Conservation (phyloP, 2,329 filamentous ascomycete species). For the Periconia sp. region DNA sequence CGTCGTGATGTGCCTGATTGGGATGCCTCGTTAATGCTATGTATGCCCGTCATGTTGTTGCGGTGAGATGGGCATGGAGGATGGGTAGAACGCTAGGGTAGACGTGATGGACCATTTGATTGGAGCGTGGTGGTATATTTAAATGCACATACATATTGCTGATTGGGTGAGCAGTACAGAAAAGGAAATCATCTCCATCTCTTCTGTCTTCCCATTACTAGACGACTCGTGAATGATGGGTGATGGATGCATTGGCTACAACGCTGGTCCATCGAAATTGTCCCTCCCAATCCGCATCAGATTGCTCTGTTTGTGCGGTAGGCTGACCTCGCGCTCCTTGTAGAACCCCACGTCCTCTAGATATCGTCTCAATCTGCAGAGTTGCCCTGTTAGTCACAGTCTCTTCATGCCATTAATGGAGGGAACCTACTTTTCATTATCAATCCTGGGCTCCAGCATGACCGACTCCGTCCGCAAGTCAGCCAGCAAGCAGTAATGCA, state of each 20-base stretch:
- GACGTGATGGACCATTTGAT: not conserved
- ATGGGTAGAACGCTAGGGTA: not conserved
- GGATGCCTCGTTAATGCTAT: not conserved
- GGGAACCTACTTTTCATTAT: constrained; percentile 76
- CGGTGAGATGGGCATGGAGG: not conserved
- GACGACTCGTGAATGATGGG: too few species aligned
- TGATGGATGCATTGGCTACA: not conserved
- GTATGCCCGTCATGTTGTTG: not conserved
- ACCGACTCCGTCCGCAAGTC: constrained; percentile 82
- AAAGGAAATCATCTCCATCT: not conserved
- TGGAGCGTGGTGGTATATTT: not conserved
- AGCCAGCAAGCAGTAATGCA: constrained; percentile 80
- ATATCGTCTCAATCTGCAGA: constrained; percentile 65
- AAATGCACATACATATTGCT: too few species aligned
- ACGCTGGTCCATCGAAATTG: constrained; percentile 58
- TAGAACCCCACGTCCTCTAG: constrained; percentile 76
- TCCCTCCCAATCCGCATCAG: constrained; percentile 79
- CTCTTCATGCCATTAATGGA: not conserved
- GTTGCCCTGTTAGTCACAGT: constrained; percentile 12
- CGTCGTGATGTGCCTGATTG: too few species aligned
- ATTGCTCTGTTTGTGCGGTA: constrained; percentile 92
- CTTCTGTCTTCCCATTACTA: not conserved
- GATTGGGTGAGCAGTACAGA: not conserved
- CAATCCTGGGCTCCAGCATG: constrained; percentile 84
- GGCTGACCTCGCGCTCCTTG: constrained; percentile 81